Evolutionary conservation across 805 yeast genomes (phyloP).

Genomic region (Suhomyces kilbournensis): DNA sequence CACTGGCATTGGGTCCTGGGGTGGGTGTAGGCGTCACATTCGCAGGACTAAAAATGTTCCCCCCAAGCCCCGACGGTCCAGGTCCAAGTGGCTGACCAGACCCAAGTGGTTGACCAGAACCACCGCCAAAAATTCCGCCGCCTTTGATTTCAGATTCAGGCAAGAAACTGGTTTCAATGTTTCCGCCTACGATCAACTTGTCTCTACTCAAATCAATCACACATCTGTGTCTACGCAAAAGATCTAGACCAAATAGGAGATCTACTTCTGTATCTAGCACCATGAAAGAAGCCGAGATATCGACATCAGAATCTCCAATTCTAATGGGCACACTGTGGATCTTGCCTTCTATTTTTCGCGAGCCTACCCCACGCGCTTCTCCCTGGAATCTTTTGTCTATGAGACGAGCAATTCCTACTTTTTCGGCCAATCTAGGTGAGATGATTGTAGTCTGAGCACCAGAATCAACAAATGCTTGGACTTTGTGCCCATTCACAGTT

Average conservation of each 20-base stretch:
- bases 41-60: constrained; percentile 26
- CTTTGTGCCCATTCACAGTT: constrained; percentile 73
- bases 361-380: constrained; percentile 88
- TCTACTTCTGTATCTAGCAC: constrained; percentile 68
- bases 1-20: background rate
- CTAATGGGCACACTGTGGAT: constrained; percentile 86
- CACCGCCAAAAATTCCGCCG: constrained; percentile 13
- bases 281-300: constrained; percentile 39
- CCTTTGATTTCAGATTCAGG: constrained; percentile 65
- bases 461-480: constrained; percentile 92
- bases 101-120: constrained; percentile 11
- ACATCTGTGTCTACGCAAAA: constrained; percentile 88
- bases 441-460: constrained; percentile 93
- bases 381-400: constrained; percentile 81
- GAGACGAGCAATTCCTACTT: constrained; percentile 63
- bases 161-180: constrained; percentile 67
- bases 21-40: constrained; percentile 17
- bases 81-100: constrained; percentile 8
- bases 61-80: constrained; percentile 27
- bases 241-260: constrained; percentile 80
- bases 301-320: constrained; percentile 52
- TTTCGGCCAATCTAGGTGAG: constrained; percentile 72
- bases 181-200: constrained; percentile 63
- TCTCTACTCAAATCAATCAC: constrained; percentile 68
- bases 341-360: constrained; percentile 71